Conservation (phyloP, 2,329 filamentous ascomycete genomes). For the Pseudogymnoascus sp. region DNA sequence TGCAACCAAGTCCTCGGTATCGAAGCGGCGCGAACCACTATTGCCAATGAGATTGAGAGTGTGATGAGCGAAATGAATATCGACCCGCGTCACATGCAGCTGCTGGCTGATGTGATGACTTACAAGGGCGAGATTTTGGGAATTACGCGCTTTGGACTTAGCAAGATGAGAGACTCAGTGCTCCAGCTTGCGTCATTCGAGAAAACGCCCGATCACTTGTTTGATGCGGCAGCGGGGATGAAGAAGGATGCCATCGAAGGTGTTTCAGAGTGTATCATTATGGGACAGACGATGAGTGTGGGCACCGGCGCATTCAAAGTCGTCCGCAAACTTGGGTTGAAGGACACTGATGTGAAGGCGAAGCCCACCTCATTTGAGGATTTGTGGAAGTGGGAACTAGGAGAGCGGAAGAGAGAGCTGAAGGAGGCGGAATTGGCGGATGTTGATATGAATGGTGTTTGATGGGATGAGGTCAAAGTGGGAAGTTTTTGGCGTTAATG, state of each 20-base stretch:
- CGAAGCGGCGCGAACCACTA: constrained; percentile 83
- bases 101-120: constrained; percentile 96
- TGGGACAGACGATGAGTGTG: constrained; percentile 88
- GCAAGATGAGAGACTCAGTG: constrained; percentile 92
- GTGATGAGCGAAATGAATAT: constrained; percentile 96
- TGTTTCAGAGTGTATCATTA: constrained; percentile 94
- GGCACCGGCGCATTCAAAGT: constrained; percentile 92
- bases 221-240: constrained; percentile 85
- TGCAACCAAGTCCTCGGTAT: constrained; percentile 81
- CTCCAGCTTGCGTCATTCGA: constrained; percentile 93
- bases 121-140: constrained; percentile 96
- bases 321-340: constrained; percentile 64
- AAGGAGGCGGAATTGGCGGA: constrained; percentile 6
- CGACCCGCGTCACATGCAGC: constrained; percentile 94
- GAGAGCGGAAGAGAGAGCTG: constrained; percentile 23
- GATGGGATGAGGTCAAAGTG: background rate
- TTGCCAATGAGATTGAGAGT: constrained; percentile 74
- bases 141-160: constrained; percentile 90
- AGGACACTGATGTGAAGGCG: constrained; percentile 41
- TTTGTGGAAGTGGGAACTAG: constrained; percentile 39
- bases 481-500: background rate
- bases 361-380: constrained; percentile 63
- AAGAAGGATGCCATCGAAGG: constrained; percentile 89
- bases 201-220: constrained; percentile 95
- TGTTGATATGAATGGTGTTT: constrained; percentile 6